Percentiles rank a stretch among this genome's conserved stretches.
Conservation (phyloP, 805 yeast genomes). For the Priceomyces fermenticarens region DNA sequence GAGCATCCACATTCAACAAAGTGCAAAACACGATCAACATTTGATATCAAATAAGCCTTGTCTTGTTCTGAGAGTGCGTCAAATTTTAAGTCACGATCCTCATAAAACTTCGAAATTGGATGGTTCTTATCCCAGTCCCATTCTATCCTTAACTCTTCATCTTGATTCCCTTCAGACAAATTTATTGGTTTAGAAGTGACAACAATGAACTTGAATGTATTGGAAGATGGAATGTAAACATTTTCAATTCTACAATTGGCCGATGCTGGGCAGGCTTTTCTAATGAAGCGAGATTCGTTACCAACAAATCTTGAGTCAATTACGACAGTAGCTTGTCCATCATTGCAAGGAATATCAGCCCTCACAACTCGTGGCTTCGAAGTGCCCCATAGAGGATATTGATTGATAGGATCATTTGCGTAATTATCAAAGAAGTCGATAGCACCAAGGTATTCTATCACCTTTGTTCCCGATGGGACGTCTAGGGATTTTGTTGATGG, state of each 20-base stretch:
- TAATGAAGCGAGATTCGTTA: constrained; percentile 66
- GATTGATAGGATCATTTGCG: constrained; percentile 64
- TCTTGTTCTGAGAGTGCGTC: constrained; percentile 54
- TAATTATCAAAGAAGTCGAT: constrained; percentile 65
- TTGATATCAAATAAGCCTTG: constrained; percentile 53
- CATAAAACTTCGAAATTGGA: constrained; percentile 61
- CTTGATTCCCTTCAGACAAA: constrained; percentile 21
- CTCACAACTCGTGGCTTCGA: constrained; percentile 44
- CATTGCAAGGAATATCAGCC: constrained; percentile 7
- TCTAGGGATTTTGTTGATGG: constrained; percentile 6
- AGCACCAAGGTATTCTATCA: constrained; percentile 72
- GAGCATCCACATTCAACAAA: constrained; percentile 64
- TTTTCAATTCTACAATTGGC: constrained; percentile 71
- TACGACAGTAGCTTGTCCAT: constrained; percentile 54
- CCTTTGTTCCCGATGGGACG: constrained; percentile 46
- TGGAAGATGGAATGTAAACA: constrained; percentile 38
- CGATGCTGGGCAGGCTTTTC: constrained; percentile 60
- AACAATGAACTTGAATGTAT: constrained; percentile 49
- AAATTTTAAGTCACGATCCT: constrained; percentile 39
- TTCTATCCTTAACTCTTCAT: constrained; percentile 66
- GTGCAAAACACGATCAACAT: constrained; percentile 60
- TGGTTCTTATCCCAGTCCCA: constrained; percentile 90
- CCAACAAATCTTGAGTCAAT: constrained; percentile 82
- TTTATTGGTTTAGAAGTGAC: constrained; percentile 53
- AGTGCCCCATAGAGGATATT: constrained; percentile 72